Evolutionary conservation across 2,329 filamentous ascomycete genomes (phyloP), one percentile per base, ranked within the genome.

Genomic region (Neofusicoccum sp.): DNA sequence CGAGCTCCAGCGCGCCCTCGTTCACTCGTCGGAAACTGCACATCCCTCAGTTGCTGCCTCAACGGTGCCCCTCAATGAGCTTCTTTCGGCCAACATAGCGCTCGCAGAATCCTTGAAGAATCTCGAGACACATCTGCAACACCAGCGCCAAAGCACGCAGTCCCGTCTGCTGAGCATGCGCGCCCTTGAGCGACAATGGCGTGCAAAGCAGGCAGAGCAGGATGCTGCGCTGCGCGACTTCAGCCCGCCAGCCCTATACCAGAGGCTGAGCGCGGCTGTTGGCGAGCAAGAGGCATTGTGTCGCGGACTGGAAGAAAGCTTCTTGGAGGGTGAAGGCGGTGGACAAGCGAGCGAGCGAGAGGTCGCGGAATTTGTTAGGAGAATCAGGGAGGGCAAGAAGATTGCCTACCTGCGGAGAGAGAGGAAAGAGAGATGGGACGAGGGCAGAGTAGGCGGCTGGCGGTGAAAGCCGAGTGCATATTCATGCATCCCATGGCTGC

Each of bases 391-490:
- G 67, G 90, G 89, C 8, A 90, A 88, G 71, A 89, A 89, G 67
- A 78, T 89, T 61, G 88, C 88, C 63, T 96, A 95, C 70, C 79
- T 93, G 58, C 83, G 95, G 61, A 86, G 88, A 70, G 95, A 98
- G 79, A 85, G 91, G 66, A 96, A 93, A 75, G 89, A 92, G 69
- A 84, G 95, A 68, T 98, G 95, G 95, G 95, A 98, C 73, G 93
- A 98, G 76, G 92, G 93, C 26, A 83, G 93, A 66, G 93, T 98
- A 34, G 93, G 93, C 9, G 95, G 95, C 0, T 98, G 95, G 95
- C 85, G 93, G 24, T 60, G 45, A 60, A 26, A n/a, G 16, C 36
- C 38, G 63, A 71, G 30, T 40, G 51, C 51, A 43, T 31, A 16
- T 33, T 31, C 38, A 30, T 56, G 51, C 51, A 12, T n/a, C 9